Evolutionary conservation across 2,329 filamentous ascomycete genomes (phyloP), one percentile per base, ranked within the genome.

Genomic region (Phialophora chinensis): DNA sequence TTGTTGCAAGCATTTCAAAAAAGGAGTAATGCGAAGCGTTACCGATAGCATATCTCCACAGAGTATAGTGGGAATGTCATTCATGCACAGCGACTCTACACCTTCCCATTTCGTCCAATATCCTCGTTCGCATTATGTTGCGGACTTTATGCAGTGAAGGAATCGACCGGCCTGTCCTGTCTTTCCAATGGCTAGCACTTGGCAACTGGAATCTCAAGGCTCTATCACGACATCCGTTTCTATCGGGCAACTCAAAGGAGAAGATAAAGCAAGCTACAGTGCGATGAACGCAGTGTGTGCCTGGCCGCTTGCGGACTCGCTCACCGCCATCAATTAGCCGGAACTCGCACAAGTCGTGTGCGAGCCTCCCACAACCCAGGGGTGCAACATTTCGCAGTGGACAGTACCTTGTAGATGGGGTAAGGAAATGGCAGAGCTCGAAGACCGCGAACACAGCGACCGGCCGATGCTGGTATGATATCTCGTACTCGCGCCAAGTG

Each of bases 11-110:
- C 25, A 29, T 52, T 44, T 12, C 49, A 14, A 14, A 27, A 14
- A 50, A 2, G 25, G n/a, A 29, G 27, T 42, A 20, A 59, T 59
- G 56, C 38, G 29, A 53, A 20, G 33, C 47, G 12, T 61, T 61
- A 29, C 31, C 47, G 49, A 61, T 54, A 47, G 31, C 49, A 23
- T 14, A 29, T 25, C 31, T 44, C 31, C 29, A 35, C 47, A 20
- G 23, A 7, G 44, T 17, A 38, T 29, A 23, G 57, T 20, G 44
- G 47, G 44, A 23, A 12, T 27, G 20, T 12, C 20, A 25, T 27
- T 25, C 23, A 25, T 53, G 49, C 23, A 27, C 23, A 53, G 38
- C 49, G 6, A 27, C n/a, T 53, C 7, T 53, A 53, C 49, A 29
- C 23, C 49, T 53, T 53, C 49, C 49, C 2, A 12, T 53, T 53